Evolutionary conservation across 257 asterid genomes (phyloP), one percentile per base, ranked within the genome.

Genomic region (Jacaranda copaia): DNA sequence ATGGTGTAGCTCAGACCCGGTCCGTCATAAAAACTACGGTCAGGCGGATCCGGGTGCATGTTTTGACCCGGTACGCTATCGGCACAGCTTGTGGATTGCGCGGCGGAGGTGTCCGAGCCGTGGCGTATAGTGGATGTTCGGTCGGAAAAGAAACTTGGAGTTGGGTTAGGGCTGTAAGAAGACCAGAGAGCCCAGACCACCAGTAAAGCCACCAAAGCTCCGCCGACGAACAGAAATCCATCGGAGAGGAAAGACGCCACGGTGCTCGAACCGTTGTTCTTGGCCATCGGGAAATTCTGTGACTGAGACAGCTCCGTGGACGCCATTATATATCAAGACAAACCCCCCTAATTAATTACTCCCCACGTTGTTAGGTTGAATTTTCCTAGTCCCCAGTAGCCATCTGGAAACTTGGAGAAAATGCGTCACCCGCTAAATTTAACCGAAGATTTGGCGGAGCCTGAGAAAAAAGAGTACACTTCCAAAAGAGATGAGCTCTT

Each of bases 11-110:
- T 77, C 51, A 88, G 71, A 8, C 56, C 71, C 68, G 92, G 93
- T 51, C 91, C 91, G 77, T 93, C 97, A 78, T 91, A 93, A 74
- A 87, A 93, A 9, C 52, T 91, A 19, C 6, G 68, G n/a, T 82
- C 91, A 3, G 89, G 82, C 4, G 93, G 92, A 71, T 92, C 96
- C 32, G 76, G 67, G 15, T 3, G 6, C 42, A 58, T 38, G 67
- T 84, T 52, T 1, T 68, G 79, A 14, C 80, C 80, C 16, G 56
- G 5, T 0, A 16, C n/a, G 6, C 4, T 57, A 16, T 40, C 73
- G 9, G 53, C 63, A 58, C 59, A 61, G 62, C 39, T 40, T 60
- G 36, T 2, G 3, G 20, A 12, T 48, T 7, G 25, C 4, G 65
- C 45, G 71, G 18, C 25, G 36, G 56, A 32, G 9, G 73, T 58